Conservation (phyloP, 352 stramenopile species). For the Globisporangium iwayamae region DNA sequence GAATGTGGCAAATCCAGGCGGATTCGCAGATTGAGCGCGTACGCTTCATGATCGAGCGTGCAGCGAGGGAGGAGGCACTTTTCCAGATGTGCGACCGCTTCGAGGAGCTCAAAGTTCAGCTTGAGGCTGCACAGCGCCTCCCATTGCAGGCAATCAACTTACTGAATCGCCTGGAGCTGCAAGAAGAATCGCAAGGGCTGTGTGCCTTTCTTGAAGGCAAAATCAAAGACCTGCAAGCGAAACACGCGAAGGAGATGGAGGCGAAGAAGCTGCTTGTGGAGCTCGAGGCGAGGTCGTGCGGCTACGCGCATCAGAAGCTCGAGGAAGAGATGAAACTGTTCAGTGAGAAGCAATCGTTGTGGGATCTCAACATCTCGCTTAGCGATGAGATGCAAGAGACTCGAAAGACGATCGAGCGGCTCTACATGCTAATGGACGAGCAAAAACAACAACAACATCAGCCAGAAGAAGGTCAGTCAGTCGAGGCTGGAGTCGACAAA, state of each 20-base stretch:
- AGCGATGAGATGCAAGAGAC: slow-evolving; percentile 36
- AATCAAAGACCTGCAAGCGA: slow-evolving; percentile 14
- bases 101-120: slow-evolving; percentile 31
- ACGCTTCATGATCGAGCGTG: slow-evolving; percentile 61
- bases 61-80: slow-evolving; percentile 49
- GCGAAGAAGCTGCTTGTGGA: slow-evolving; percentile 39
- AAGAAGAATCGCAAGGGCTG: slow-evolving; percentile 25
- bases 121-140: slow-evolving; percentile 42
- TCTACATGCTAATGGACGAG: slow-evolving; percentile 35
- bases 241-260: slow-evolving; percentile 16
- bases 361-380: slow-evolving; percentile 44
- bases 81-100: slow-evolving; percentile 51
- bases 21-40: slow-evolving; percentile 51
- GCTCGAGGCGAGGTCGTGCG: slow-evolving; percentile 42
- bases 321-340: slow-evolving; percentile 57
- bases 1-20: slow-evolving; percentile 52
- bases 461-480: background rate
- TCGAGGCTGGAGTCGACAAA: slow-evolving; percentile 1
- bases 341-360: slow-evolving; percentile 57
- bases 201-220: slow-evolving; percentile 24
- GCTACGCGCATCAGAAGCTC: slow-evolving; percentile 42
- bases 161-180: slow-evolving; percentile 41
- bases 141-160: slow-evolving; percentile 50
- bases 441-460: background rate
- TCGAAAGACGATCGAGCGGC: slow-evolving; percentile 37